A percentile compares a stretch with the other conserved stretches of the same genome.
Evolutionary conservation across 2,329 filamentous ascomycete species (phyloP).

Genomic region (Onygenales sp.): DNA sequence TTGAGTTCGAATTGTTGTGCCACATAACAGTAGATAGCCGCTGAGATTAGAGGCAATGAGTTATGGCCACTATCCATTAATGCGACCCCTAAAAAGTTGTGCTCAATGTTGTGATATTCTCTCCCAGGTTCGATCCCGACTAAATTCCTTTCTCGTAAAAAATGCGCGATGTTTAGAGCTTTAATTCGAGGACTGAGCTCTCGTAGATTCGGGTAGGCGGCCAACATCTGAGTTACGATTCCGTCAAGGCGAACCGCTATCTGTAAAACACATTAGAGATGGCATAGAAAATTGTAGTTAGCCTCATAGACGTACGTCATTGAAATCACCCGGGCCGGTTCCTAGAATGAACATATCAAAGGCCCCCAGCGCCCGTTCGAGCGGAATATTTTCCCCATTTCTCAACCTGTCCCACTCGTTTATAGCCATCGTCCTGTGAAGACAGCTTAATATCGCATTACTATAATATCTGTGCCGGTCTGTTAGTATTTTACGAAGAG

Average conservation of each 20-base stretch:
- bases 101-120: slow-evolving; percentile 70
- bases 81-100: slow-evolving; percentile 79
- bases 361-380: slow-evolving; percentile 68
- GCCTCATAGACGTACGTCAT: slow-evolving; percentile 46
- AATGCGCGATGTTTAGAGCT: slow-evolving; percentile 58
- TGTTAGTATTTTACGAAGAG: slow-evolving; percentile 1
- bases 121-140: slow-evolving; percentile 58
- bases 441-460: slow-evolving; percentile 61
- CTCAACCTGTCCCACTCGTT: slow-evolving; percentile 60
- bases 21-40: slow-evolving; percentile 74
- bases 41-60: slow-evolving; percentile 77
- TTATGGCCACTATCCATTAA: slow-evolving; percentile 63
- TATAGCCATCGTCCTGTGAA: slow-evolving; percentile 72
- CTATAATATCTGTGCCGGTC: slow-evolving; percentile 57
- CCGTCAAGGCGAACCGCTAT: slow-evolving; percentile 56
- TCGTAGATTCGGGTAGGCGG: slow-evolving; percentile 44
- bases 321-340: slow-evolving; percentile 61
- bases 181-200: slow-evolving; percentile 54
- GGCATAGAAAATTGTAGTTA: slow-evolving; percentile 3
- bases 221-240: slow-evolving; percentile 49
- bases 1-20: slow-evolving; percentile 65
- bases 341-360: slow-evolving; percentile 86
- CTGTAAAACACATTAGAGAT: slow-evolving; percentile 28
- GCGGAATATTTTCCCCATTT: slow-evolving; percentile 42
- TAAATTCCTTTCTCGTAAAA: slow-evolving; percentile 59